Conservation (phyloP, 352 stramenopile genomes). For the Phytophthora chlamydospora region DNA sequence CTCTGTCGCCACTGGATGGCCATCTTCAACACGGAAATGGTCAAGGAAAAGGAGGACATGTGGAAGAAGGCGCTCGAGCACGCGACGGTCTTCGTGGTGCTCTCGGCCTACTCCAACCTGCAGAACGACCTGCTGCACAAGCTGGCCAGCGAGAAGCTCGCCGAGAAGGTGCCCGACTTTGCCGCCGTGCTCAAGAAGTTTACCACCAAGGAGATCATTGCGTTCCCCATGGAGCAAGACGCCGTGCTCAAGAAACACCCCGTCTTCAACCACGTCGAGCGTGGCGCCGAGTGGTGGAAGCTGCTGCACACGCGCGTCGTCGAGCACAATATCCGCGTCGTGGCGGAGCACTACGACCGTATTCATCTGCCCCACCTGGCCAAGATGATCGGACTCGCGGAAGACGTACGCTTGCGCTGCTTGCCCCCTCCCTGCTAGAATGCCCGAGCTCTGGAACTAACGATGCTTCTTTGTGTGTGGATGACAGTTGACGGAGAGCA, state of each 20-base stretch:
- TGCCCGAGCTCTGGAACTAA: conserved; percentile 4
- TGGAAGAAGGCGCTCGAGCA: conserved; percentile 80
- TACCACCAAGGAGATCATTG: conserved; percentile 97
- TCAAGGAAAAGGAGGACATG: conserved; percentile 70
- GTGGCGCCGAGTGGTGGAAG: conserved; percentile 85
- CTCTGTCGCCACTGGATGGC: conserved; percentile 90
- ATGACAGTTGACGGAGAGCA: conserved; percentile 69
- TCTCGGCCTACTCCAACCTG: conserved; percentile 80
- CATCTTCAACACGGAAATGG: conserved; percentile 81
- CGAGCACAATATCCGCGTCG: conserved; percentile 97
- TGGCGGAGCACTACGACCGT: conserved; percentile 95
- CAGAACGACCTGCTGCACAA: conserved; percentile 81
- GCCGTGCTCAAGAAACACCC: conserved; percentile 80
- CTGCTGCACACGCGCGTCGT: conserved; percentile 93
- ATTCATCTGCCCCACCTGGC: conserved; percentile 94
- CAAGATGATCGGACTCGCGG: conserved; percentile 92
- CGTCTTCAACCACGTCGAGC: conserved; percentile 82
- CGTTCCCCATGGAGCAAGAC: conserved; percentile 93
- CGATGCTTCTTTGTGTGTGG: conserved; percentile 8
- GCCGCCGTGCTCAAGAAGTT: conserved; percentile 86
- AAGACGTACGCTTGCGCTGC: conserved; percentile 70
- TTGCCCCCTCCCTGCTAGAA: neutral
- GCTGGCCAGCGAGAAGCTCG: conserved; percentile 63
- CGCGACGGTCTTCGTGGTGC: conserved; percentile 76
- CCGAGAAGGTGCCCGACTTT: conserved; percentile 71